Conservation (phyloP, 2,329 filamentous ascomycete genomes). For the Curvularia eragrostidis region DNA sequence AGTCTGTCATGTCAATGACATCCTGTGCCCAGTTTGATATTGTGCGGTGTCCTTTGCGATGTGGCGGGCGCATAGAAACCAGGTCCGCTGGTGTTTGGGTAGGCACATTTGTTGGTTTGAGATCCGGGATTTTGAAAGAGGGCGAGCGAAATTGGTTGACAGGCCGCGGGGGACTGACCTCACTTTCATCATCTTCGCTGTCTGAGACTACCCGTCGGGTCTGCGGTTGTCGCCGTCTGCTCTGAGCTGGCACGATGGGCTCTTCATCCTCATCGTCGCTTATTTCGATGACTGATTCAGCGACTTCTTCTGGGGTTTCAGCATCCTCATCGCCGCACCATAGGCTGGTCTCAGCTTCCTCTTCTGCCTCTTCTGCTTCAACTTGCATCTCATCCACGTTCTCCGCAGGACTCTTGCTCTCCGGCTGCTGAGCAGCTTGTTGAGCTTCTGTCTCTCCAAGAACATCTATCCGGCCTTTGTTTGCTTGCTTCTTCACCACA, state of each 20-base stretch:
- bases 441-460: conserved; percentile 20
- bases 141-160: conserved; percentile 1
- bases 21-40: conserved; percentile 43
- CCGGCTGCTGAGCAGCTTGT: conserved; percentile 16
- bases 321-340: conserved; percentile 39
- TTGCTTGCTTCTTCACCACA: conserved; percentile 30
- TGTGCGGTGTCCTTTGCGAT: conserved; percentile 35
- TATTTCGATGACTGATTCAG: conserved; percentile 13
- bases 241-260: conserved; percentile 30
- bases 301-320: conserved; percentile 11
- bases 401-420: conserved; percentile 13
- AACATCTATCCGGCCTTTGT: conserved; percentile 25
- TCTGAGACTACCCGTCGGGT: conserved; percentile 30
- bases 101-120: conserved; percentile 2
- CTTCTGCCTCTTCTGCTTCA: conserved; percentile 15
- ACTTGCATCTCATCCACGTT: conserved; percentile 16
- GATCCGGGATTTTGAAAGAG: conserved; percentile 14
- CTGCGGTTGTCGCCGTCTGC: conserved; percentile 23
- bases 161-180: conserved; percentile 6
- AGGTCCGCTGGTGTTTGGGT: conserved; percentile 19
- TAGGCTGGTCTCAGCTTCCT: conserved; percentile 40
- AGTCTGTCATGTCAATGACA: conserved; percentile 43
- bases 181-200: conserved; percentile 31
- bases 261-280: conserved; percentile 42
- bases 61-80: conserved; percentile 32